Evolutionary conservation across 257 asterid genomes (phyloP).

Genomic region (Jacaranda mimosifolia): DNA sequence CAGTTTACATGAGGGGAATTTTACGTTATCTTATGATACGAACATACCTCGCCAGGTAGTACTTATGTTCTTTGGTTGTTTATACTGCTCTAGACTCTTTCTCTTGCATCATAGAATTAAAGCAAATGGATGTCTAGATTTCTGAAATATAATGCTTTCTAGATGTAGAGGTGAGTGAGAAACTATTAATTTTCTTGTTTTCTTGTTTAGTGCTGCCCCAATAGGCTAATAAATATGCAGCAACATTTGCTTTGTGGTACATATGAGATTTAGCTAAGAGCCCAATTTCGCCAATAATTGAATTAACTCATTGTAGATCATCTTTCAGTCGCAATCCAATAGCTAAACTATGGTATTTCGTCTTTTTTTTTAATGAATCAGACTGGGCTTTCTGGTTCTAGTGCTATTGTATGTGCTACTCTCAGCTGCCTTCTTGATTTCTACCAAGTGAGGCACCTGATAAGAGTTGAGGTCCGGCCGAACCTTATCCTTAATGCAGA

Average conservation of each 20-base stretch:
- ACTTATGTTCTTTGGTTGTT: constrained; percentile 8
- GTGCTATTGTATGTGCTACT: constrained; percentile 97
- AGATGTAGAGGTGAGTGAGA: background rate
- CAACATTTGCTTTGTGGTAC: background rate
- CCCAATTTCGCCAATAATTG: background rate
- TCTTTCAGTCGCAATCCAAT: background rate
- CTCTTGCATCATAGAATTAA: background rate
- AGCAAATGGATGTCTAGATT: background rate
- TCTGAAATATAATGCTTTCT: background rate
- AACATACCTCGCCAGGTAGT: constrained; percentile 95
- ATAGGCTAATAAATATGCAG: background rate
- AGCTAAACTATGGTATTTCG: background rate
- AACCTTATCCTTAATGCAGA: constrained; percentile 89
- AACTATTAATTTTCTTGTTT: background rate
- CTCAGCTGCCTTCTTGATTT: constrained; percentile 95
- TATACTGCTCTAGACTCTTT: background rate
- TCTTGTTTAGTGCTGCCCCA: background rate
- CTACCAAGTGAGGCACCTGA: constrained; percentile 78
- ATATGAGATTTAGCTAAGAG: background rate
- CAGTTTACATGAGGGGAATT: constrained; percentile 59
- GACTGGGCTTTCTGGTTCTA: constrained; percentile 99
- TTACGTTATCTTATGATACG: constrained; percentile 79
- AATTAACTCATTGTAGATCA: background rate
- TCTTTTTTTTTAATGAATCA: constrained; percentile 34
- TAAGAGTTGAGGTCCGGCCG: constrained; percentile 88